Conservation (phyloP, 2,329 filamentous ascomycete species). For the Zarea fungicola region DNA sequence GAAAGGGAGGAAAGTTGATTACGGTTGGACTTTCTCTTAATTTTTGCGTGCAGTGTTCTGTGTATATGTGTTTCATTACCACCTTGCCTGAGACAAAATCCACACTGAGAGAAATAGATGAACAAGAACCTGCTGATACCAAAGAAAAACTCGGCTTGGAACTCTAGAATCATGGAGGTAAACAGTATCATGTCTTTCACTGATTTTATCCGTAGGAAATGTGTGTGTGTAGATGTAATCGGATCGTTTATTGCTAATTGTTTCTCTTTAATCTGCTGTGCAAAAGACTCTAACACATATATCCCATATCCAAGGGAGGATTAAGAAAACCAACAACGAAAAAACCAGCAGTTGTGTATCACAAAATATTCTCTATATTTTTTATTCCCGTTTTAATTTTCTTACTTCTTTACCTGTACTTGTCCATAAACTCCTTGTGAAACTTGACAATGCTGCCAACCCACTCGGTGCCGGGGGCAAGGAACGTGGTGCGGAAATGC, state of each 20-base stretch:
- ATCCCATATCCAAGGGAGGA: constrained; percentile 10
- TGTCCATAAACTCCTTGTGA: constrained; percentile 83
- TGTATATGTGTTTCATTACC: constrained; percentile 12
- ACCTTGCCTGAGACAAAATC: constrained; percentile 10
- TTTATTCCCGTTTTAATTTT: background rate
- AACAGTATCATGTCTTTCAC: too few species aligned
- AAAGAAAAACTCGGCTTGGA: constrained; percentile 1
- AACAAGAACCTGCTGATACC: constrained; percentile 8
- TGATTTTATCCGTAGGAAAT: background rate
- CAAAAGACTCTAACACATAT: background rate
- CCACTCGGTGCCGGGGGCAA: constrained; percentile 96
- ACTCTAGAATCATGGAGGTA: background rate
- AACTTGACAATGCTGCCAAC: constrained; percentile 81
- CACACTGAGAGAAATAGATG: constrained; percentile 12
- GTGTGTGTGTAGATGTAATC: background rate
- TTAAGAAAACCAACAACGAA: too few species aligned
- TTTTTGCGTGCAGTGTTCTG: constrained; percentile 9
- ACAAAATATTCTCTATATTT: background rate
- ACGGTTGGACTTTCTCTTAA: too few species aligned
- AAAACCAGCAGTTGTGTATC: background rate
- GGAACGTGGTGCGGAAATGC: constrained; percentile 95
- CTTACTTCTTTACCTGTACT: constrained; percentile 51
- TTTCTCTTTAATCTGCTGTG: background rate
- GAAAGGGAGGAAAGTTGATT: background rate
- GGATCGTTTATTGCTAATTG: background rate